Evolutionary conservation across 1,284 basidiomycete genomes (phyloP), one percentile per base, ranked within the genome.

Genomic region (Irpex sp.): DNA sequence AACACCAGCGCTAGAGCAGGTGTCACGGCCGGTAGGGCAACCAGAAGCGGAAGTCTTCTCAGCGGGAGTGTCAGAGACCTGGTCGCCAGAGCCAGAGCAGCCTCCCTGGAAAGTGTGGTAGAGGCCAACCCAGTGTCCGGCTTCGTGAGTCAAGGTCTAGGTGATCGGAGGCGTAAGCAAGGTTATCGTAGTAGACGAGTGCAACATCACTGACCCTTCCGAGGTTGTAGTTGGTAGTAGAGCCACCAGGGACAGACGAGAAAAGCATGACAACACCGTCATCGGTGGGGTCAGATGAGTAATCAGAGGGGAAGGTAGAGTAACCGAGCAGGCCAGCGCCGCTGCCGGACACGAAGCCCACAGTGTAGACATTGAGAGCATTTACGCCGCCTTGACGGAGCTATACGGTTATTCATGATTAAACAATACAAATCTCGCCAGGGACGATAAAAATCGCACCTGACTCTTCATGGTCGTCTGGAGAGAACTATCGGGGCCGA

Each of bases 71-170:
- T 86, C 85, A 43, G 70, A 68, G 59, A 87, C 83, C 46, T 64
- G 68, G 68, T 87, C 84, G 13, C 84, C 84, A 15, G 74, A 61
- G 46, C 76, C 77, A 39, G 65, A 67, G 76, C 83, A 86, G 4
- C 84, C 83, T 33, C 83, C 83, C 68, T 86, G 81, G 77, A 85
- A 87, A 39, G 83, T 83, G 70, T 86, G 84, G 73, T 82, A 84
- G 43, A 85, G 76, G 39, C 84, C 83, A 66, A 84, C 78, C 82
- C 82, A 83, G 72, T 83, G 83, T 33, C 82, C 81, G 55, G 79
- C 81, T 70, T 86, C 84, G 68, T 86, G 85, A 3, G 82, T 83
- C 50, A 81, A 69, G 8, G 84, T 86, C 77, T 81, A 56, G 8
- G 19, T n/a, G 15, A 37, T 13, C 50, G 3, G 51, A 43, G 46